Evolutionary conservation across 2,329 filamentous ascomycete species (phyloP).

Genomic region (Rhexocercosporidium sp.): DNA sequence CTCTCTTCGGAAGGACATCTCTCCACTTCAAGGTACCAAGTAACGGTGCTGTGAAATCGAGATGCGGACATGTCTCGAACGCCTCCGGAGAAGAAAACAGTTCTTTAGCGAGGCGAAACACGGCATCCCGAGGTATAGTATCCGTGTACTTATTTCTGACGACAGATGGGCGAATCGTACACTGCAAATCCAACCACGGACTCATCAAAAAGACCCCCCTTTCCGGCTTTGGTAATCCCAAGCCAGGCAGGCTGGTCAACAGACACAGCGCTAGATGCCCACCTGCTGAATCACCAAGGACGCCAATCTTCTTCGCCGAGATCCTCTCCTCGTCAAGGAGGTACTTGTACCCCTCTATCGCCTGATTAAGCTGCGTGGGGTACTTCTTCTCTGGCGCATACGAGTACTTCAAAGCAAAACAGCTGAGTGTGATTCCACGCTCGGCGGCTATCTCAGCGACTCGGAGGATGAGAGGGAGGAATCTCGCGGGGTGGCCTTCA

Average conservation of each 20-base stretch:
- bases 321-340: neutral
- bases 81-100: neutral
- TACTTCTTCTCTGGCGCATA: neutral
- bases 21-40: neutral
- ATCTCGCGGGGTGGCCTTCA: neutral
- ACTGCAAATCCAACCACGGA: constrained; percentile 8
- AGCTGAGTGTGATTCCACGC: neutral
- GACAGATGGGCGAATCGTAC: neutral
- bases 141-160: neutral
- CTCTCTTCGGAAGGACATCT: neutral
- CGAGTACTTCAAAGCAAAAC: neutral
- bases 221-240: neutral
- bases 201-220: neutral
- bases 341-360: neutral
- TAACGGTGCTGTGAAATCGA: neutral
- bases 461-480: neutral
- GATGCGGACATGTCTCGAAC: neutral
- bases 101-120: neutral
- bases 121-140: neutral
- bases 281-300: constrained; percentile 7
- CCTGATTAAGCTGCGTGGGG: neutral
- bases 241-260: neutral
- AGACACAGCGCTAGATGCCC: neutral
- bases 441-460: constrained; percentile 4
- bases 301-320: neutral